Percentiles rank a stretch among this genome's conserved stretches.
phyloP scores from a whole-genome alignment of 495 filamentous ascomycete genomes.

The Xylaria nigripes region DNA sequence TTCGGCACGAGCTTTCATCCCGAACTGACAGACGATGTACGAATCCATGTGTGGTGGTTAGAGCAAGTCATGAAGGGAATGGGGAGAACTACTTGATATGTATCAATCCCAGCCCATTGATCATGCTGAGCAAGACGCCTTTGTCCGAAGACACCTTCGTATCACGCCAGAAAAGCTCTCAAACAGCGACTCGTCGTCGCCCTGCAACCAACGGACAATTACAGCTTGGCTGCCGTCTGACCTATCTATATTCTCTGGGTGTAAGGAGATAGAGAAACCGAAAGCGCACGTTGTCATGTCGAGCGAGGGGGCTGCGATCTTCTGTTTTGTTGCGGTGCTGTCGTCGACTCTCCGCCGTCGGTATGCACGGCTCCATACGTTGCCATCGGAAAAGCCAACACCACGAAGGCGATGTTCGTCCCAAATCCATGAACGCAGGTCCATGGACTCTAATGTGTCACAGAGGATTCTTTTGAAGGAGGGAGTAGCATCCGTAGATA shows the following conservation, averaged over 20 bases:
- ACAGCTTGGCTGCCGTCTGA: slow-evolving; percentile 26
- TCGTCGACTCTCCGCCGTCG: slow-evolving; percentile 41
- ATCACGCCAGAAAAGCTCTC: slow-evolving; percentile 85
- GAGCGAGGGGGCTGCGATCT: neutral
- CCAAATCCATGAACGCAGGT: slow-evolving; percentile 49
- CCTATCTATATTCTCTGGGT: neutral
- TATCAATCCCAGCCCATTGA: neutral
- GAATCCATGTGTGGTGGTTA: slow-evolving; percentile 95
- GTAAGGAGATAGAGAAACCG: slow-evolving; percentile 37
- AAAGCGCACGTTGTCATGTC: slow-evolving; percentile 21
- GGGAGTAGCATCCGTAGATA: slow-evolving; percentile 33
- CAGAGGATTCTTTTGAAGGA: slow-evolving; percentile 45
- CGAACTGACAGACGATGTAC: slow-evolving; percentile 77
- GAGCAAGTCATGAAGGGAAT: slow-evolving; percentile 48
- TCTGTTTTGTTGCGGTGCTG: slow-evolving; percentile 24
- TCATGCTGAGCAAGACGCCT: neutral
- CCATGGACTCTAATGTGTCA: slow-evolving; percentile 44
- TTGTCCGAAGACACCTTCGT: slow-evolving; percentile 26
- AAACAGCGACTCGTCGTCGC: slow-evolving; percentile 65
- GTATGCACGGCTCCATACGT: slow-evolving; percentile 46
- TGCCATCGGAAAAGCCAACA: slow-evolving; percentile 31
- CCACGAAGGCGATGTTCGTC: slow-evolving; percentile 24
- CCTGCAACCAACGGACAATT: slow-evolving; percentile 65
- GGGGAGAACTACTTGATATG: neutral
- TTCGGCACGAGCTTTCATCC: slow-evolving; percentile 97